A percentile compares a stretch with the other conserved stretches of the same genome.
phyloP scores from a whole-genome alignment of 164 flowering plant species.

The Stephania yunnanensis region DNA sequence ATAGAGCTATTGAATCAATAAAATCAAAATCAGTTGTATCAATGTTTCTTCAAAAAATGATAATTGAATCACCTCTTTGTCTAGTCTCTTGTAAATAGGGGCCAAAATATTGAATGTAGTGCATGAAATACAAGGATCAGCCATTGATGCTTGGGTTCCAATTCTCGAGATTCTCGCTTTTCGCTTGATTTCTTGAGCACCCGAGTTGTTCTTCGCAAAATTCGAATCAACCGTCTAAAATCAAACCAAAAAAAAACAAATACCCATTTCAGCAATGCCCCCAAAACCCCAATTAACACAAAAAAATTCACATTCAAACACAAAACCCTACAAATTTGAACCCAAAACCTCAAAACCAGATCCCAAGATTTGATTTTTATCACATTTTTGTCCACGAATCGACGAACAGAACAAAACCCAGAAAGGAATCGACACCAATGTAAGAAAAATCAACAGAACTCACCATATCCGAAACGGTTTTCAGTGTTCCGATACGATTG shows the following conservation, averaged over 20 bases:
- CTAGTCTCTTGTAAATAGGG: conserved; percentile 86
- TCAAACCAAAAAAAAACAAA: neutral
- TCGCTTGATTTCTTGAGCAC: conserved; percentile 23
- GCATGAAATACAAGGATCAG: conserved; percentile 74
- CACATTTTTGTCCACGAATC: neutral
- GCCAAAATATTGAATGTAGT: conserved; percentile 96
- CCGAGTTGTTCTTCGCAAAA: conserved; percentile 23
- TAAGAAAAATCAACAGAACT: neutral
- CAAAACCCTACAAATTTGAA: neutral
- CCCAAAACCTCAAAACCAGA: no score
- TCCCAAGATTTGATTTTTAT: neutral
- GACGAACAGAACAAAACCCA: neutral
- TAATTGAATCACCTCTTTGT: conserved; percentile 35
- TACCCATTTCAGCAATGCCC: neutral
- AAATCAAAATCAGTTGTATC: neutral
- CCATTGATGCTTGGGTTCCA: conserved; percentile 52
- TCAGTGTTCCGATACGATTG: neutral
- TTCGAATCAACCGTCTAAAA: conserved; percentile 17
- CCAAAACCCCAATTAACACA: neutral
- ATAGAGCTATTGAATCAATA: neutral
- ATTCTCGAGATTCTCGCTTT: conserved; percentile 51
- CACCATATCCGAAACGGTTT: neutral
- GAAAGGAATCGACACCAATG: neutral
- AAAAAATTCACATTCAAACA: neutral
- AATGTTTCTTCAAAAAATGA: neutral